phyloP scores from a whole-genome alignment of 2,329 filamentous ascomycete species.

The Chaetomium sp. region DNA sequence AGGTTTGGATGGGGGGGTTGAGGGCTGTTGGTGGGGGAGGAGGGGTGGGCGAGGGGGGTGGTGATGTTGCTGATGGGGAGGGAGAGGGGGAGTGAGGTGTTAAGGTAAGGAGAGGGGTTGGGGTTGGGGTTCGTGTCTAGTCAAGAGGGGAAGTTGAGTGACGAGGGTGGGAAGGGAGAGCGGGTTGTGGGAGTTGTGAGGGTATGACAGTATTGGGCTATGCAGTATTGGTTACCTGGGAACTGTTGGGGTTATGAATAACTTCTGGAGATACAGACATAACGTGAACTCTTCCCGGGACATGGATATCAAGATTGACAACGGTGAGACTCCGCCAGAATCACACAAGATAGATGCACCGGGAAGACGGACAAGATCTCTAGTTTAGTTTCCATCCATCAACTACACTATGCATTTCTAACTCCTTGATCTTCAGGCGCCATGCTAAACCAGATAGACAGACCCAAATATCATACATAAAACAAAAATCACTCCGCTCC shows the following conservation, averaged over 20 bases:
- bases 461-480: background rate
- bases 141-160: background rate
- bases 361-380: background rate
- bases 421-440: slow-evolving; percentile 13
- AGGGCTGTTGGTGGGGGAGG: slow-evolving; percentile 38
- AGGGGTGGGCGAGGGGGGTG: slow-evolving; percentile 29
- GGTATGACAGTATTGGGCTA: background rate
- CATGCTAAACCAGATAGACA: slow-evolving; percentile 19
- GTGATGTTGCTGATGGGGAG: slow-evolving; percentile 4
- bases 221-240: background rate
- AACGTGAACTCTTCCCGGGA: background rate
- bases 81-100: background rate
- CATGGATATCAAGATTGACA: background rate
- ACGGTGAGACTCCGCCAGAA: background rate
- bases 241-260: background rate
- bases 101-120: background rate
- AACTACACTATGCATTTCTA: background rate
- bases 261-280: background rate
- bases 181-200: background rate
- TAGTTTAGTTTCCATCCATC: background rate
- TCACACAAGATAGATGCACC: background rate
- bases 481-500: background rate
- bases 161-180: background rate
- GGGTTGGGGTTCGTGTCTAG: background rate
- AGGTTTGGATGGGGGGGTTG: slow-evolving; percentile 70